Percentiles rank a stretch among this genome's conserved stretches.
Evolutionary conservation across 108 stramenopile species (phyloP).

Genomic region (Fragilariopsis cylindrus): DNA sequence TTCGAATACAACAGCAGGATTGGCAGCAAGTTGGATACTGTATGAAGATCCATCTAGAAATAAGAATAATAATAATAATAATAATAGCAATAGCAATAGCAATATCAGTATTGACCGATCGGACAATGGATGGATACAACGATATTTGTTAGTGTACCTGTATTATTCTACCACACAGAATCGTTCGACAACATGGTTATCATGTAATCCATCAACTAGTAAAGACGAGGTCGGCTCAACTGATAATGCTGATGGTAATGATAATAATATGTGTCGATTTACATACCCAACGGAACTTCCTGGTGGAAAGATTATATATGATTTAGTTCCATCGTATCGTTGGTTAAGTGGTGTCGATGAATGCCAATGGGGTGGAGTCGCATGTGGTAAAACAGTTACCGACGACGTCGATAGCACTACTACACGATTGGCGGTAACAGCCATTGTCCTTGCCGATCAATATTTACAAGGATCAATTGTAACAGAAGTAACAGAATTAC

Average conservation of each 20-base stretch:
- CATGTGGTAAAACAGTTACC: slow-evolving; percentile 22
- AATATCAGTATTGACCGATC: neutral
- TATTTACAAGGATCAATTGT: slow-evolving; percentile 7
- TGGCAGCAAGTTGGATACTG: slow-evolving; percentile 39
- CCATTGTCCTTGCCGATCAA: slow-evolving; percentile 9
- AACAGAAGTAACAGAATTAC: slow-evolving; percentile 7
- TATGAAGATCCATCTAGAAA: slow-evolving; percentile 23
- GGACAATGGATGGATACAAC: slow-evolving; percentile 24
- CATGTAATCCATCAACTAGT: slow-evolving; percentile 27
- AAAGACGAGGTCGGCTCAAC: neutral
- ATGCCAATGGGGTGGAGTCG: slow-evolving; percentile 35
- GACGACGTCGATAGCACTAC: neutral
- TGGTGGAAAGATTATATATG: slow-evolving; percentile 13
- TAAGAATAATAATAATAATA: neutral
- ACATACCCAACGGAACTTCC: slow-evolving; percentile 23
- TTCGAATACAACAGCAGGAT: slow-evolving; percentile 15
- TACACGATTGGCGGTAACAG: neutral
- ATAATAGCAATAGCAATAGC: no score
- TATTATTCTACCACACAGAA: slow-evolving; percentile 35
- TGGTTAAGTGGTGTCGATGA: slow-evolving; percentile 38
- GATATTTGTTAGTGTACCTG: slow-evolving; percentile 27
- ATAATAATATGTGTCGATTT: slow-evolving; percentile 18
- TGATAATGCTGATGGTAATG: neutral
- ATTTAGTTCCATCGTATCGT: slow-evolving; percentile 24
- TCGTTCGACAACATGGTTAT: slow-evolving; percentile 26